phyloP scores from a whole-genome alignment of 78 protist species.

The Mastigamoeba balamuthi region DNA sequence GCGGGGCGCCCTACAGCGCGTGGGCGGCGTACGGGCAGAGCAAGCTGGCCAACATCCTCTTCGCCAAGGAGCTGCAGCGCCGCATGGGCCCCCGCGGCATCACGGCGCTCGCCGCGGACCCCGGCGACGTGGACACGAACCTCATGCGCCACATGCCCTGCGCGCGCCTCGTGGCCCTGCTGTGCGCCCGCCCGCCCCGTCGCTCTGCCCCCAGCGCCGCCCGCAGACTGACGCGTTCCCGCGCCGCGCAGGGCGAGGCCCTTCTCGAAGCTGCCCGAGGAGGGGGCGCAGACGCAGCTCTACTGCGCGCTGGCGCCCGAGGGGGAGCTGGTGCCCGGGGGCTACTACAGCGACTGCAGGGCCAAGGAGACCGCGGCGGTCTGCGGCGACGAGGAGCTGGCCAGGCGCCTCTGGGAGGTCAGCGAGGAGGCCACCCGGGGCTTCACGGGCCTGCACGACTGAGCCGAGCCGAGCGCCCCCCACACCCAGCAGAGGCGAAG shows the following conservation, averaged over 20 bases:
- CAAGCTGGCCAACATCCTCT: constrained; percentile 32
- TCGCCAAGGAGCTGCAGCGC: constrained; percentile 14
- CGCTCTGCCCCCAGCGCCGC: neutral
- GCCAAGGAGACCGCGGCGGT: neutral
- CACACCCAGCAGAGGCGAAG: no score
- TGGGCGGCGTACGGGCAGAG: neutral
- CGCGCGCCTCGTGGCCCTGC: neutral
- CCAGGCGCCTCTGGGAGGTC: neutral
- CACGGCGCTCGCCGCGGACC: neutral
- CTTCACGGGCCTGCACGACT: no score
- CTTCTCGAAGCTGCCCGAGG: neutral
- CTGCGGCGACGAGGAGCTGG: neutral
- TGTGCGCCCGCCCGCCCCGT: neutral
- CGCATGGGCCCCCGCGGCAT: neutral
- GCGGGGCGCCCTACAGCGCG: neutral
- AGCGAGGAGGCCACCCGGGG: no score
- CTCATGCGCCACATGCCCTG: neutral
- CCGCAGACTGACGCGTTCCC: neutral
- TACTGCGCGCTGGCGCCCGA: neutral
- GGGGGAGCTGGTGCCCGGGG: neutral
- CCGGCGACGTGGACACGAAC: neutral
- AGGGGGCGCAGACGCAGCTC: neutral
- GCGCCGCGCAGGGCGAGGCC: neutral
- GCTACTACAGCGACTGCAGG: neutral
- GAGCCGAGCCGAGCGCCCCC: no score